phyloP scores from a whole-genome alignment of 768 basidiomycete genomes.

The Cystobasidium onofrii region DNA sequence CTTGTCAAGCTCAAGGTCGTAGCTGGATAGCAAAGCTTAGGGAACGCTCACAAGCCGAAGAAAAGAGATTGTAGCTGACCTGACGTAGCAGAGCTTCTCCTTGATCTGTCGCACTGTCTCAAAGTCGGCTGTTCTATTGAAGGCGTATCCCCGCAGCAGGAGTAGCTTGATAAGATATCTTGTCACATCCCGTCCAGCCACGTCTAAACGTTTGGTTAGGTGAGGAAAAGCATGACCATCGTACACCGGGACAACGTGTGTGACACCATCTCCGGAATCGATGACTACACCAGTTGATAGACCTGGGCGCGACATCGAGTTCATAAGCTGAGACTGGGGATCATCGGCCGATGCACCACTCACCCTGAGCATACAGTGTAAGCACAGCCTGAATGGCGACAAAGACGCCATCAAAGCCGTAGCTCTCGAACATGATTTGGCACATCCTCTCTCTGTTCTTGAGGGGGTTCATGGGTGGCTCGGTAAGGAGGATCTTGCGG shows the following conservation, averaged over 20 bases:
- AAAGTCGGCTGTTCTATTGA: constrained; percentile 98
- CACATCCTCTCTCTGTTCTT: constrained; percentile 86
- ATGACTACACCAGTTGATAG: constrained; percentile 97
- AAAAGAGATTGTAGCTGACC: constrained; percentile 50
- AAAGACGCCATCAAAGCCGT: constrained; percentile 90
- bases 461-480: constrained; percentile 98
- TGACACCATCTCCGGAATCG: constrained; percentile 98
- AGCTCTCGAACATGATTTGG: constrained; percentile 99
- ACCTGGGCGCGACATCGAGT: too few relatives aligned
- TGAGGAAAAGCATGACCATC: constrained; percentile 94
- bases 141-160: constrained; percentile 99
- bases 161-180: constrained; percentile 98
- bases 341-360: constrained; percentile 46
- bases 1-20: constrained; percentile 93
- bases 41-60: neutral
- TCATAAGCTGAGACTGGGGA: too few relatives aligned
- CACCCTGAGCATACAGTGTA: constrained; percentile 96
- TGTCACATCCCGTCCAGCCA: constrained; percentile 96
- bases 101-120: constrained; percentile 98
- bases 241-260: constrained; percentile 97
- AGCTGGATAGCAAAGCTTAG: constrained; percentile 51
- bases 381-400: constrained; percentile 97
- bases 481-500: constrained; percentile 83
- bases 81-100: constrained; percentile 96
- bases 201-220: constrained; percentile 85